Evolutionary conservation across 2,329 filamentous ascomycete genomes (phyloP), one percentile per base, ranked within the genome.

Genomic region (Pseudogymnoascus sp.): DNA sequence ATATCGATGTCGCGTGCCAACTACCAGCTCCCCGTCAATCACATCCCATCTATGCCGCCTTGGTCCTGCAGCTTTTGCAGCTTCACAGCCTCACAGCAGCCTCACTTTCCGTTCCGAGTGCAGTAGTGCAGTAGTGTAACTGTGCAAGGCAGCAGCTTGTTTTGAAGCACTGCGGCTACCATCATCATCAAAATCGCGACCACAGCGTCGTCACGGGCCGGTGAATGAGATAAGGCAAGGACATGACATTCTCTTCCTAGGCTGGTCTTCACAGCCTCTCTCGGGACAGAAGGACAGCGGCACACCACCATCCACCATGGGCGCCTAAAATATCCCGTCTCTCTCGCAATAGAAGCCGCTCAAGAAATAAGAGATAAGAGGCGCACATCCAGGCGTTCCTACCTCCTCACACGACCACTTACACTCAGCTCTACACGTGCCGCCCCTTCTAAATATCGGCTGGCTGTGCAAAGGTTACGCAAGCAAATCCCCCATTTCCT

Each of bases 71-170:
- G 19, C 28, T 10, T 33, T 56, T 11, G 22, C 50, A 56, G 50
- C 50, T 33, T 56, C 50, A 56, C 50, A 56, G 50, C 50, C 50
- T 56, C 50, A 33, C 28, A 19, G 10, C 50, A 56, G 50, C 50
- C 50, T 56, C 50, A 56, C 50, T 56, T 56, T 7, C 50, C 28
- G 3, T 35, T 19, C 28, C 5, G 43, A 28, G 14, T 46, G 41
- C 4, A 43, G 5, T 6, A 28, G 5, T 14, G n/a, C 26, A 53
- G n/a, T 19, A 33, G 28, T 33, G 26, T 19, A 33, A 12, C 26
- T 12, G 28, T 33, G 28, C 16, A 33, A 53, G 50, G 50, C 50
- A 56, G n/a, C 16, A 56, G 26, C 12, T 46, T 10, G 46, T 31
- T 50, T 26, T n/a, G 8, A 56, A 28, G 31, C 24, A 53, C 26